A percentile compares a stretch with the other conserved stretches of the same genome.
Conservation (phyloP, 1,139 yeast species). For the Hemisphaericaspora lyxosophila region DNA sequence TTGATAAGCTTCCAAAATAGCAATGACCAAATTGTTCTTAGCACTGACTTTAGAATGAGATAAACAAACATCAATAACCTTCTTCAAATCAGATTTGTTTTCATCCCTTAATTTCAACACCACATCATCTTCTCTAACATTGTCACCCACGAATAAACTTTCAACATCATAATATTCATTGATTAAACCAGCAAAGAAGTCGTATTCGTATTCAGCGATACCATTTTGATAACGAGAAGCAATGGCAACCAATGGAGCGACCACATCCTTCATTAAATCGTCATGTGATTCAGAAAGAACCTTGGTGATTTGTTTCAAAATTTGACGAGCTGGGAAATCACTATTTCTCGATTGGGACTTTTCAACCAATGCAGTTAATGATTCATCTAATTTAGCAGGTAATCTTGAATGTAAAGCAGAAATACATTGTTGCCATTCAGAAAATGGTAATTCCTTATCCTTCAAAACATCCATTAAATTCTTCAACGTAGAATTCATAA, state of each 20-base stretch:
- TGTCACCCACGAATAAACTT: slow-evolving; percentile 69
- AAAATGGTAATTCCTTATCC: slow-evolving; percentile 81
- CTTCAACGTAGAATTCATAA: slow-evolving; percentile 79
- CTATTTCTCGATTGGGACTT: slow-evolving; percentile 67
- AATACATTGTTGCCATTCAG: slow-evolving; percentile 84
- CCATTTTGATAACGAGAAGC: slow-evolving; percentile 75
- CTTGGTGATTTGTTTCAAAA: slow-evolving; percentile 61
- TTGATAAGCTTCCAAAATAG: slow-evolving; percentile 79
- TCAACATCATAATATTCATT: slow-evolving; percentile 77
- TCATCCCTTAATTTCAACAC: slow-evolving; percentile 84
- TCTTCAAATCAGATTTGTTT: slow-evolving; percentile 69
- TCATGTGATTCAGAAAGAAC: slow-evolving; percentile 48
- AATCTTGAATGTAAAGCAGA: slow-evolving; percentile 92
- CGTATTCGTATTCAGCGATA: slow-evolving; percentile 77
- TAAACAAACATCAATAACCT: slow-evolving; percentile 70
- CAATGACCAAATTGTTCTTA: slow-evolving; percentile 84
- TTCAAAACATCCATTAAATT: slow-evolving; percentile 70
- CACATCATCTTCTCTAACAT: slow-evolving; percentile 81
- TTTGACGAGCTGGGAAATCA: slow-evolving; percentile 91
- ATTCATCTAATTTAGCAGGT: slow-evolving; percentile 72
- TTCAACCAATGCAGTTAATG: slow-evolving; percentile 63
- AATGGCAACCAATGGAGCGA: slow-evolving; percentile 72
- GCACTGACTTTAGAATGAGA: slow-evolving; percentile 94
- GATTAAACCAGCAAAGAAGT: slow-evolving; percentile 67
- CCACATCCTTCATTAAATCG: slow-evolving; percentile 50